Evolutionary conservation across 176 grass and related monocot genomes (phyloP).

Genomic region (Paspalum notatum): DNA sequence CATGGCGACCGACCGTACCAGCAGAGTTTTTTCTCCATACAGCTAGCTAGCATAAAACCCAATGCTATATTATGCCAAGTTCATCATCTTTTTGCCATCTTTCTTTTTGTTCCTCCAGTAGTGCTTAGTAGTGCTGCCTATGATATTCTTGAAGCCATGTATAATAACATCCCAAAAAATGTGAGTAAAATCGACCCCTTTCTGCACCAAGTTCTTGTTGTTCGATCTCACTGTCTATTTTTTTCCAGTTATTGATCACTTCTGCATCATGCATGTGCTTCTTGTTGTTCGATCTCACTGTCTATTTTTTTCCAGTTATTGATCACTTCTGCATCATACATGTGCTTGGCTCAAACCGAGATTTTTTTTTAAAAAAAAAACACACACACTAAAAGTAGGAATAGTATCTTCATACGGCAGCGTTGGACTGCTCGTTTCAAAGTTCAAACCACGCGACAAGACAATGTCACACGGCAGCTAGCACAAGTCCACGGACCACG

Average conservation of each 20-base stretch:
- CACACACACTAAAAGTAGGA: not conserved
- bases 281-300: too few relatives aligned
- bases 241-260: too few relatives aligned
- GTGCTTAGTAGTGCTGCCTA: slow-evolving; percentile 35
- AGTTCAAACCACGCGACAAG: slow-evolving; percentile 12
- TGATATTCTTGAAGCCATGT: slow-evolving; percentile 55
- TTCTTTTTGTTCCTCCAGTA: slow-evolving; percentile 13
- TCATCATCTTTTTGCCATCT: slow-evolving; percentile 46
- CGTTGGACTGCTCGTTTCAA: not conserved
- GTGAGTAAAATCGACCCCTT: slow-evolving; percentile 62
- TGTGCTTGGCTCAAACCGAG: slow-evolving; percentile 22
- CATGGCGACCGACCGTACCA: slow-evolving; percentile 17
- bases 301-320: too few relatives aligned
- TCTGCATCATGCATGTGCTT: too few relatives aligned
- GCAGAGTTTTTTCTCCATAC: slow-evolving; percentile 56
- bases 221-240: too few relatives aligned
- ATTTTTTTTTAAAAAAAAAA: not conserved
- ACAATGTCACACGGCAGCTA: slow-evolving; percentile 3
- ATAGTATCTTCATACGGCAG: too few relatives aligned
- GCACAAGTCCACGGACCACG: slow-evolving; percentile 37
- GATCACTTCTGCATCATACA: not conserved
- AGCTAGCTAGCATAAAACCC: slow-evolving; percentile 40
- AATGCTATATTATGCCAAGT: slow-evolving; percentile 52
- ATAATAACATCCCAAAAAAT: slow-evolving; percentile 59
- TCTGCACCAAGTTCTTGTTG: not conserved